Percentiles rank a stretch among this genome's conserved stretches.
Evolutionary conservation across 345 rosid species (phyloP).

Genomic region (Turritis glabra): DNA sequence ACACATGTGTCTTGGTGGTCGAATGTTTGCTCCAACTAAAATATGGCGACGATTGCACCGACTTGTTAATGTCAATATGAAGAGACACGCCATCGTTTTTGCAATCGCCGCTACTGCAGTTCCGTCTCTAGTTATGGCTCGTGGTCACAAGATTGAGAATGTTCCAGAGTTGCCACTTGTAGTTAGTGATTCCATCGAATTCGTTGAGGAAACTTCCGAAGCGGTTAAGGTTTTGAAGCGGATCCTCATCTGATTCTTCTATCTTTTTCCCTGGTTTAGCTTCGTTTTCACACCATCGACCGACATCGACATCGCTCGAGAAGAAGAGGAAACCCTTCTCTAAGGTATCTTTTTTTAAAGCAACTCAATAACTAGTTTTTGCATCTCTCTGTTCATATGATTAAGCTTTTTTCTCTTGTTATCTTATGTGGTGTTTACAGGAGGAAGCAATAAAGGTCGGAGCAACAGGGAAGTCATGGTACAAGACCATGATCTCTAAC

Average conservation of each 20-base stretch:
- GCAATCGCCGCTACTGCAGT: neutral
- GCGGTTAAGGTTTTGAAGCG: neutral
- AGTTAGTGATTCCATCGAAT: neutral
- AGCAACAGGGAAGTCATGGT: neutral
- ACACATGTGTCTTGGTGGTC: neutral
- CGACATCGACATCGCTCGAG: no score
- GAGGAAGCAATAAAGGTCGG: neutral
- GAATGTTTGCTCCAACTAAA: neutral
- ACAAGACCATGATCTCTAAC: neutral
- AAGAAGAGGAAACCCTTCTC: neutral
- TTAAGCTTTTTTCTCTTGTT: neutral
- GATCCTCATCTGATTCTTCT: no score
- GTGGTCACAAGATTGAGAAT: neutral
- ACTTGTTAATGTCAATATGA: neutral
- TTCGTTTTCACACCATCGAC: no score
- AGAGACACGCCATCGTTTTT: neutral
- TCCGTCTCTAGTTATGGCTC: neutral
- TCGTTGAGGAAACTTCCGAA: neutral
- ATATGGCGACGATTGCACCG: neutral
- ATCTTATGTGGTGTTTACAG: neutral
- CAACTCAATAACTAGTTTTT: neutral
- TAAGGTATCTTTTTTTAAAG: neutral
- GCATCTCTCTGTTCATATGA: neutral
- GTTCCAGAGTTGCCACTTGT: neutral
- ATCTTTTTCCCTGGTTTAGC: no score